Evolutionary conservation across 2,329 filamentous ascomycete genomes (phyloP), one percentile per base, ranked within the genome.

Genomic region (Fusarium temperatum): DNA sequence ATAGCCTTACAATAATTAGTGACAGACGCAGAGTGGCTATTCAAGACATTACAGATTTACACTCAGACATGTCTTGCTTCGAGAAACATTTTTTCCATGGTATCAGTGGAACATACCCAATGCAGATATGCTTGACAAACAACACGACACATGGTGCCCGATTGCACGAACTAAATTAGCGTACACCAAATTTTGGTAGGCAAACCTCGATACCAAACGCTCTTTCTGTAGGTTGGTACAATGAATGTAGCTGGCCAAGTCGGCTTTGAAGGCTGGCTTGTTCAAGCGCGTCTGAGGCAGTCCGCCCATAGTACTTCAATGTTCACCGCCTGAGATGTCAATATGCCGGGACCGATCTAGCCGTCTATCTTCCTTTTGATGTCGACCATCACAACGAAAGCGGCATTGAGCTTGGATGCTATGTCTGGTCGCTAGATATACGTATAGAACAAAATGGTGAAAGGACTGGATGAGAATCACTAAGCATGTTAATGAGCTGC

Each of bases 371-470:
- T 48, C 20, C 14, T n/a, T 12, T 22, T 30, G 1, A 30, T 48
- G 14, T 30, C 26, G 9, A 17, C 26, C 45, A n/a, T 4, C 45
- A 3, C 20, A 30, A 30, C 9, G 10, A 48, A 30, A 30, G 9
- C 20, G 10, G 6, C 20, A 12, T 17, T 22, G 3, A 17, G 20
- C 10, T 17, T 12, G 6, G 9, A 5, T 30, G 14, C 20, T 12
- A 30, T 30, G 4, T 48, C 10, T 22, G 17, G 20, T 14, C 20
- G 13, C 14, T 48, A 3, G 17, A 3, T 6, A 17, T 8, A n/a
- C 8, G 9, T 12, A n/a, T 8, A 17, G 14, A 12, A 22, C 20
- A 8, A 30, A 30, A 22, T 0, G 7, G 20, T 17, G 4, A 30
- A 22, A 30, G 26, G 26, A n/a, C 4, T 48, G 4, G 20, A 22